Percentiles rank a stretch among this genome's conserved stretches.
Evolutionary conservation across 345 rosid species (phyloP).

Genomic region (Brassica cretica): DNA sequence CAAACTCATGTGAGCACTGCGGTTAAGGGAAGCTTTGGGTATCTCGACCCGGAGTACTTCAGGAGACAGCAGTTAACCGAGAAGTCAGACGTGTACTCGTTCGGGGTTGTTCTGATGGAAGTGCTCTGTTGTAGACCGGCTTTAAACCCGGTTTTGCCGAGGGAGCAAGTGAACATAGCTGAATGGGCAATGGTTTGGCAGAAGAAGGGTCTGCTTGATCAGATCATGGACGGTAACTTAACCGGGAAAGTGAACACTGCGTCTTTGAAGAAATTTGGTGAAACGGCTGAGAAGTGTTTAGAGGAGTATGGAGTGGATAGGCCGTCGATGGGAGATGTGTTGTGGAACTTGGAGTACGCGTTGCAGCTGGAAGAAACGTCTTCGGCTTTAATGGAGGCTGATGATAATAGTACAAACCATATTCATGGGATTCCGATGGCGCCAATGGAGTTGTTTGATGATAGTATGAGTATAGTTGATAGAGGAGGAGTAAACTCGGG

Average conservation of each 20-base stretch:
- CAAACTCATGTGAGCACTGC: conserved; percentile 99
- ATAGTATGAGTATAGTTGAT: conserved; percentile 70
- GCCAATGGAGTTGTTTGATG: conserved; percentile 79
- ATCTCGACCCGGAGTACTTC: background rate
- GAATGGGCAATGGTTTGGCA: conserved; percentile 99
- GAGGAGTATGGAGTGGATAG: conserved; percentile 91
- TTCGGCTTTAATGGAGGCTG: conserved; percentile 87
- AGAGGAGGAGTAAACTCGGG: conserved; percentile 33
- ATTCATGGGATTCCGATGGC: conserved; percentile 79
- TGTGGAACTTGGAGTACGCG: conserved; percentile 36
- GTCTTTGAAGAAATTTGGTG: conserved; percentile 84
- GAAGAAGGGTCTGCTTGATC: conserved; percentile 90
- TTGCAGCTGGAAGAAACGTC: conserved; percentile 92
- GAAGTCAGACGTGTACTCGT: conserved; percentile 46
- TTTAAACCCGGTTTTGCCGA: conserved; percentile 89
- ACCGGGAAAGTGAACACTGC: conserved; percentile 81
- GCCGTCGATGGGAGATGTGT: conserved; percentile 96
- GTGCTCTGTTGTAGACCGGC: conserved; percentile 96
- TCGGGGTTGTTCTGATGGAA: conserved; percentile 96
- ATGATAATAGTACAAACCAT: conserved; percentile 93
- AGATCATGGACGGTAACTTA: conserved; percentile 85
- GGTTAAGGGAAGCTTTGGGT: conserved; percentile 99
- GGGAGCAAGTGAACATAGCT: conserved; percentile 96
- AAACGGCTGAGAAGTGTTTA: conserved; percentile 96
- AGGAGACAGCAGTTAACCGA: background rate